phyloP scores from a whole-genome alignment of 441 rosid species.

The Populus hybrid region DNA sequence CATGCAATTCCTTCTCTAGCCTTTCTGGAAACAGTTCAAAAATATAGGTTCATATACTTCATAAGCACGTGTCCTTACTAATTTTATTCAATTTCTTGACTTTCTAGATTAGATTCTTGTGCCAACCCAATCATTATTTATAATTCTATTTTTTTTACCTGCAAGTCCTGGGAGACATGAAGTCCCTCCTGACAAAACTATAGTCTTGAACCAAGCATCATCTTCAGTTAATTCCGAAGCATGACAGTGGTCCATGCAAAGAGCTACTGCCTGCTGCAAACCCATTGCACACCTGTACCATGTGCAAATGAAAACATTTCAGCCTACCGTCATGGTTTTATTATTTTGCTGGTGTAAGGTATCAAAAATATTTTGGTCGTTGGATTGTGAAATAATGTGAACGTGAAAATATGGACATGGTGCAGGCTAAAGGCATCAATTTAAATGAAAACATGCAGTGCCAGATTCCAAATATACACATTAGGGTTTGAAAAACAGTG shows the following conservation, averaged over 20 bases:
- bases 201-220: constrained; percentile 83
- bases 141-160: constrained; percentile 36
- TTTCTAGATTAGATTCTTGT: background rate
- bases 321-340: background rate
- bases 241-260: constrained; percentile 91
- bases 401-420: background rate
- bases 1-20: constrained; percentile 72
- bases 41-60: constrained; percentile 4
- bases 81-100: background rate
- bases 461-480: background rate
- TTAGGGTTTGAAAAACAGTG: background rate
- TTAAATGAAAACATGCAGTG: background rate
- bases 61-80: background rate
- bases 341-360: background rate
- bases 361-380: background rate
- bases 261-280: constrained; percentile 84
- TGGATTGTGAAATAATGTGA: background rate
- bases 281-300: constrained; percentile 74
- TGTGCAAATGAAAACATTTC: constrained; percentile 4
- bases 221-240: constrained; percentile 58
- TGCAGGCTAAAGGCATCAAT: background rate
- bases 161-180: constrained; percentile 85
- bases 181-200: constrained; percentile 75
- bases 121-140: background rate
- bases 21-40: constrained; percentile 50